Base-by-base conservation (phyloP, 805 yeast species). In the Candida arabinofermentans region DNA sequence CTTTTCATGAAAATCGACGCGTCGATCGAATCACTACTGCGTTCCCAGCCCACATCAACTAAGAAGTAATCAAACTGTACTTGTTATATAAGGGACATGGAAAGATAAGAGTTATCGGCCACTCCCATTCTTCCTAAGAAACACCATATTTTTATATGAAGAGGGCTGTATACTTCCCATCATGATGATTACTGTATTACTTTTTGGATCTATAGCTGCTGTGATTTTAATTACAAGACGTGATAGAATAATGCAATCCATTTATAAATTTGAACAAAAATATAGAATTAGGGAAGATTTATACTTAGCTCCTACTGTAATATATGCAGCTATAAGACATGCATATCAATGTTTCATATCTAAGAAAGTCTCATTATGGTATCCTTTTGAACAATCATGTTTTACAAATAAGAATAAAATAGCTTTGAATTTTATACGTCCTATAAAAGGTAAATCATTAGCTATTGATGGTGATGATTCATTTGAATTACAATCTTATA, bases 381-480 rank as follows among this genome's bases (percentile, higher is more conserved):
- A 86, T 58, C 49, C 65, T 14, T 78, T 88, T 50, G 95, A 84
- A 50, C 49, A 64, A 22, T 62, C 74, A n/a, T 89, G 72, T 3
- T 41, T 55, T 21, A 59, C 63, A 41, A 54, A 74, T 47, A 79
- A 83, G 4, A 61, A 78, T 48, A 70, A 70, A 29, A 55, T 62
- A 14, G 95, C 91, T 1, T 57, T 90, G n/a, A 67, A 77, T 2
- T 89, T 80, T 55, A 74, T 84, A 6, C 68, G 77, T 48, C 78
- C 78, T 1, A 37, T 51, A 22, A 51, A 58, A 12, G 50, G 54
- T 36, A 69, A 46, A 71, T 69, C 58, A 67, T 30, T 13, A 8
- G 32, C 61, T 66, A 53, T 61, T 10, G 56, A 54, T 34, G 72
- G 69, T 49, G 85, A 79, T 49, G 74, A 72, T 27, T 77, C 74